Conservation (phyloP, 495 filamentous ascomycete genomes). For the Chaetomium cochliodes region DNA sequence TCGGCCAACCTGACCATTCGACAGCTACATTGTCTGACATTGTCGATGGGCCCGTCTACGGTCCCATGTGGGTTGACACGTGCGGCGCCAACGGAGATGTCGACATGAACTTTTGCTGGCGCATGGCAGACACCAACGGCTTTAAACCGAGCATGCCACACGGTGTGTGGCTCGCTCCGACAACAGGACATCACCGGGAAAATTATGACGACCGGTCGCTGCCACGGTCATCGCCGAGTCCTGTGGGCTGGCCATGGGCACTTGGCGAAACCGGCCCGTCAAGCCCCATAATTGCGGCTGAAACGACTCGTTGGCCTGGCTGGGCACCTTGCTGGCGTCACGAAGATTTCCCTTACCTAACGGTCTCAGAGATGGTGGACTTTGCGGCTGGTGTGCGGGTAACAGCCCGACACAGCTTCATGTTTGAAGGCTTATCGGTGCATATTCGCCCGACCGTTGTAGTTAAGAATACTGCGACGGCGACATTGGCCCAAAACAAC, state of each 20-base stretch:
- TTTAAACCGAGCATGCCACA: neutral
- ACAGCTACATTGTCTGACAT: slow-evolving; percentile 13
- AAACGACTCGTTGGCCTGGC: slow-evolving; percentile 35
- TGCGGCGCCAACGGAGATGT: slow-evolving; percentile 51
- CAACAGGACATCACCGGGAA: neutral
- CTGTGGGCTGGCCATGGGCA: slow-evolving; percentile 22
- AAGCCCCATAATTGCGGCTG: neutral
- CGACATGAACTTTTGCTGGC: slow-evolving; percentile 45
- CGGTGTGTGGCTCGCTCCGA: neutral
- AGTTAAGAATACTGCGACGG: slow-evolving; percentile 19
- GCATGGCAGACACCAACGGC: slow-evolving; percentile 21
- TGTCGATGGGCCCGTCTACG: slow-evolving; percentile 38
- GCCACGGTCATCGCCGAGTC: neutral
- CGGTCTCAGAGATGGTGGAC: slow-evolving; percentile 56
- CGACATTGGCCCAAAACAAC: neutral
- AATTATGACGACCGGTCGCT: neutral
- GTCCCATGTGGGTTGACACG: slow-evolving; percentile 53
- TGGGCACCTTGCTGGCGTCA: slow-evolving; percentile 56
- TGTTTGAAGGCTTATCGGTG: slow-evolving; percentile 42
- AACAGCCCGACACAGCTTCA: slow-evolving; percentile 54
- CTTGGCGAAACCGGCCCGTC: neutral
- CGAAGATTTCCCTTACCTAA: slow-evolving; percentile 55
- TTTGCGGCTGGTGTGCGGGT: slow-evolving; percentile 54
- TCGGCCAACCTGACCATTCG: neutral
- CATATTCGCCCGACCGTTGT: slow-evolving; percentile 30